Evolutionary conservation across 2,329 filamentous ascomycete genomes (phyloP), one percentile per base, ranked within the genome.

Genomic region (Exophiala spinifera): DNA sequence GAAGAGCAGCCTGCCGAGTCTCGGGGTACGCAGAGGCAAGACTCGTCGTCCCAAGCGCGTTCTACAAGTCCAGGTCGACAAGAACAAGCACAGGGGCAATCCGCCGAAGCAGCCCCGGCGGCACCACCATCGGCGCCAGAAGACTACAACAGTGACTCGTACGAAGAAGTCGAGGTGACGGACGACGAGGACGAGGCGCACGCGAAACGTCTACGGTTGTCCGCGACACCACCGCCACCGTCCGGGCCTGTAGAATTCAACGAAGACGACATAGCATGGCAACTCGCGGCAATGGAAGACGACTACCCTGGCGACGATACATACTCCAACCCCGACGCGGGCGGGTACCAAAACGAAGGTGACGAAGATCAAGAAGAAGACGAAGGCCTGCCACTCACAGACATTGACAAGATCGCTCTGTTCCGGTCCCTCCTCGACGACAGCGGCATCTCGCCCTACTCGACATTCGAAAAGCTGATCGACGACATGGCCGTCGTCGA

Each of bases 181-280:
- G 84, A 86, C 51, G 76, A 77, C 48, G 76, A 79, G 64, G 75
- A 78, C 70, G 47, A 42, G 15, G 20, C 19, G 14, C 45, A 78
- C 25, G 68, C 71, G 20, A 82, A 76, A 71, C 78, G 70, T 52
- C 74, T 68, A 66, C 78, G 69, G 66, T 83, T 75, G 33, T 82
- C 28, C 34, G 55, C 55, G 60, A 64, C 73, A 11, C 72, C 79
- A 11, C 54, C 44, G 31, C 71, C 44, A 23, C 71, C 74, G 43
- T 74, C 77, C 1, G 72, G 70, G 1, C 78, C 81, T 0, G 73
- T 94, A 6, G 92, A 96, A 65, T 95, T 96, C 65, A 89, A 88
- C 52, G 94, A 97, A 69, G 92, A 91, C 49, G 94, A 99, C 66
- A 95, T 99, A 64, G 91, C 89, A 33, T 91, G 86, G 67, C 94